A percentile compares a stretch with the other conserved stretches of the same genome.
Evolutionary conservation across 768 basidiomycete genomes (phyloP).

Genomic region (Botryobasidium botryosum): DNA sequence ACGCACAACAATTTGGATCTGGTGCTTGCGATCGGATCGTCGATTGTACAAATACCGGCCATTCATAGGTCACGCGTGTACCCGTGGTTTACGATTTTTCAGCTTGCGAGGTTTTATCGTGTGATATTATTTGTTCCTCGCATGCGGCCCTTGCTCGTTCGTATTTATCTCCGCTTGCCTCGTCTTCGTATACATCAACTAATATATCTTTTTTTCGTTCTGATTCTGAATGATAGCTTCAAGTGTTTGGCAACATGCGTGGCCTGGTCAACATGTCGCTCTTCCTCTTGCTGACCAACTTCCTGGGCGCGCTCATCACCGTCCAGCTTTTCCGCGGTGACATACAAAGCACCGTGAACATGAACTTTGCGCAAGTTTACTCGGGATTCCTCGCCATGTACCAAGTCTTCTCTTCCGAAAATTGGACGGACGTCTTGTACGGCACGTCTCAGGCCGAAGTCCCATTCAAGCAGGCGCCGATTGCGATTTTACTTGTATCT

Average conservation of each 20-base stretch:
- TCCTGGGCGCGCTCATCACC: slow-evolving; percentile 64
- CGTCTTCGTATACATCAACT: neutral
- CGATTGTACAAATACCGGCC: slow-evolving; percentile 68
- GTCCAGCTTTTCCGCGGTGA: slow-evolving; percentile 81
- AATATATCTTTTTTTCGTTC: neutral
- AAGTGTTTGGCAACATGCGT: slow-evolving; percentile 83
- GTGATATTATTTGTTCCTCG: slow-evolving; percentile 80
- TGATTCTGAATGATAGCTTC: slow-evolving; percentile 33
- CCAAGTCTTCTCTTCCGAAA: slow-evolving; percentile 69
- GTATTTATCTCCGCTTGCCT: slow-evolving; percentile 14
- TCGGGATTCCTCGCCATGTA: slow-evolving; percentile 78
- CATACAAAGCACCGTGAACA: slow-evolving; percentile 29
- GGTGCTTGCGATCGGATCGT: slow-evolving; percentile 53
- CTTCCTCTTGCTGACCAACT: slow-evolving; percentile 78
- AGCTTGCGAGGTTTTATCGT: slow-evolving; percentile 74
- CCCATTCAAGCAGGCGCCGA: slow-evolving; percentile 44
- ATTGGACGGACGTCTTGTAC: slow-evolving; percentile 75
- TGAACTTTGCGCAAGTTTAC: slow-evolving; percentile 71
- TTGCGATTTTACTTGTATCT: slow-evolving; percentile 55
- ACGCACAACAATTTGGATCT: slow-evolving; percentile 58
- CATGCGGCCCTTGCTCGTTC: slow-evolving; percentile 75
- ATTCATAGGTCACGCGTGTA: slow-evolving; percentile 50
- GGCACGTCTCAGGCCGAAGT: slow-evolving; percentile 41
- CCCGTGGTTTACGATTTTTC: slow-evolving; percentile 82
- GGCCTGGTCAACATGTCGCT: slow-evolving; percentile 83